Percentiles rank a stretch among this genome's conserved stretches.
phyloP scores from a whole-genome alignment of 148 eudicot genomes.

The Chenopodium album region DNA sequence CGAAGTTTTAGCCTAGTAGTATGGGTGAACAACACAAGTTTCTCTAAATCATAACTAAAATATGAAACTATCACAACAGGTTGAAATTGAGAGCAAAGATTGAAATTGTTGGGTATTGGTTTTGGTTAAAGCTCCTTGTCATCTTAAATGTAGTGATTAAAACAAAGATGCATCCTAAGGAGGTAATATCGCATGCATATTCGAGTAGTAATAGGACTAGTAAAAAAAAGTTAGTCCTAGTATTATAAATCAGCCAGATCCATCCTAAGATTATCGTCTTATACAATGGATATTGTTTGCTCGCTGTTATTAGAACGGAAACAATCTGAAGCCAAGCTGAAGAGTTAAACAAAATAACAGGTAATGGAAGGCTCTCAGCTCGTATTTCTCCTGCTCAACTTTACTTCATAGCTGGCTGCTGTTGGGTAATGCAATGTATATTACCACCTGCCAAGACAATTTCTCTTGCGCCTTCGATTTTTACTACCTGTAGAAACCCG shows the following conservation, averaged over 20 bases:
- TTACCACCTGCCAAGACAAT: constrained; percentile 88
- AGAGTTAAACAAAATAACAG: not conserved
- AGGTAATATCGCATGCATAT: too few relatives aligned
- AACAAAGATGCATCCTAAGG: too few relatives aligned
- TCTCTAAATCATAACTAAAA: too few relatives aligned
- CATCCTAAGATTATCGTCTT: not conserved
- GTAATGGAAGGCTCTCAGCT: not conserved
- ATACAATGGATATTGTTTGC: not conserved
- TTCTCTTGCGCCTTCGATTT: constrained; percentile 85
- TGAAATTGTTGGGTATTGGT: too few relatives aligned
- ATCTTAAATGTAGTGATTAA: too few relatives aligned
- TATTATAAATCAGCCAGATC: not conserved
- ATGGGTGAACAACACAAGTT: too few relatives aligned
- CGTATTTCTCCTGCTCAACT: not conserved
- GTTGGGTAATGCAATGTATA: constrained; percentile 91
- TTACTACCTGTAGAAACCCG: constrained; percentile 48
- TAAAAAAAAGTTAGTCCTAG: not conserved
- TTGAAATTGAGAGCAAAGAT: too few relatives aligned
- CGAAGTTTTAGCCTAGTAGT: too few relatives aligned
- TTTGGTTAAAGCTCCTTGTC: too few relatives aligned
- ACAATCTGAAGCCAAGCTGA: not conserved
- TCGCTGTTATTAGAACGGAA: not conserved
- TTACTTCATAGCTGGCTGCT: constrained; percentile 53
- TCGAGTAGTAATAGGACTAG: too few relatives aligned
- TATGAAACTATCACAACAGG: too few relatives aligned